Percentiles rank a stretch among this genome's conserved stretches.
Evolutionary conservation across 177 flowering plant species (phyloP).

Genomic region (Vitis hybrid): DNA sequence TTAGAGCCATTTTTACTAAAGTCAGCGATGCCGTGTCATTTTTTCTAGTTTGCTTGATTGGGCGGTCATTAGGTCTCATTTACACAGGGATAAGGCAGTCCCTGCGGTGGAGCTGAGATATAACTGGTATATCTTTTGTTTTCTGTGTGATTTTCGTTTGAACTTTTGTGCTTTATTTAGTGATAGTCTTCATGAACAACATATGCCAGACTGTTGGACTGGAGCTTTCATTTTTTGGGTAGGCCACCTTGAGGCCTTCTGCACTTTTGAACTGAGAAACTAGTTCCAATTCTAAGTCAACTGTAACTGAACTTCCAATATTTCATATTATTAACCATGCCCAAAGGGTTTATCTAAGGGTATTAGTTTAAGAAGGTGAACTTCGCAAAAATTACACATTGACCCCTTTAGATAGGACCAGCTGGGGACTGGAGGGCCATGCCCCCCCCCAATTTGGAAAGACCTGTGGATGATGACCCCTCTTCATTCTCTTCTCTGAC

Average conservation of each 20-base stretch:
- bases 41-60: conserved; percentile 84
- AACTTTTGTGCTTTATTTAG: background rate
- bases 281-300: too few species aligned
- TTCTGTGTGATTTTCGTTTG: background rate
- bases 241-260: background rate
- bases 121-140: background rate
- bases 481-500: too few species aligned
- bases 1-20: conserved; percentile 56
- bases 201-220: background rate
- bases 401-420: too few species aligned
- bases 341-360: too few species aligned
- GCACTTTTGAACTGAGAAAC: background rate
- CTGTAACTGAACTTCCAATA: too few species aligned
- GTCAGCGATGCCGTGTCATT: conserved; percentile 77
- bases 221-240: background rate
- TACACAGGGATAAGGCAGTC: conserved; percentile 94
- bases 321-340: too few species aligned
- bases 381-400: too few species aligned
- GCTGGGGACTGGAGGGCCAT: too few species aligned
- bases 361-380: too few species aligned
- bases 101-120: conserved; percentile 68
- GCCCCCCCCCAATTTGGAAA: too few species aligned
- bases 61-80: conserved; percentile 88
- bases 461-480: too few species aligned
- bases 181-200: background rate